Conservation (phyloP, 805 yeast genomes). For the Scheffersomyces amazonensis region DNA sequence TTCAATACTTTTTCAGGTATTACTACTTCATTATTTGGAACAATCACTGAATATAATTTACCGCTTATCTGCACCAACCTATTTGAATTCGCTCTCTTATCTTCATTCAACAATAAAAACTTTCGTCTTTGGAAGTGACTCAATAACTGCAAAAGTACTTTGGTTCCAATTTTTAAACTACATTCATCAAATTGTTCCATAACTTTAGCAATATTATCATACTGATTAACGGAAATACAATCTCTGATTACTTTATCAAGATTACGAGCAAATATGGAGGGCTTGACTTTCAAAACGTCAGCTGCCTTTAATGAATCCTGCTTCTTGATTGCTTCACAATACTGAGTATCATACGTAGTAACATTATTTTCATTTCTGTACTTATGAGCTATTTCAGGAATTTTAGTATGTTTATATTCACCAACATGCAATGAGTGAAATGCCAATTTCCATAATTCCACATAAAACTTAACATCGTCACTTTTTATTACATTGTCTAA, state of each 20-base stretch:
- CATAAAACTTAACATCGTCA: constrained; percentile 8
- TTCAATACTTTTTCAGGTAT: background rate
- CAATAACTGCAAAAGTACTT: constrained; percentile 6
- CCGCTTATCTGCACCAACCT: too few relatives aligned
- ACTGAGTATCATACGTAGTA: constrained; percentile 4
- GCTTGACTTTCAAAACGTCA: constrained; percentile 2
- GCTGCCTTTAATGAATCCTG: constrained; percentile 1
- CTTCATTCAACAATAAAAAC: too few relatives aligned
- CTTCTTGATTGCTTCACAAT: constrained; percentile 6
- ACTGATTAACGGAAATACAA: background rate
- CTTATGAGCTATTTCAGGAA: constrained; percentile 3
- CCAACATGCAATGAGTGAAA: constrained; percentile 11
- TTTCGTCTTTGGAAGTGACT: constrained; percentile 7
- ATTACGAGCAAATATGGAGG: constrained; percentile 7
- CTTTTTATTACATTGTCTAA: constrained; percentile 8
- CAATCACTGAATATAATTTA: too few relatives aligned
- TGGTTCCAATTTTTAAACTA: constrained; percentile 2
- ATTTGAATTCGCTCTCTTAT: too few relatives aligned
- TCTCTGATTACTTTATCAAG: constrained; percentile 9
- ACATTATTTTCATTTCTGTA: constrained; percentile 8
- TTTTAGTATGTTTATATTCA: constrained; percentile 5
- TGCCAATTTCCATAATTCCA: constrained; percentile 6
- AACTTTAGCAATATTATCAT: background rate
- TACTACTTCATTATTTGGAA: background rate
- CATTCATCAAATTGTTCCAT: constrained; percentile 1